These are phyloP conservation scores for Penicillium italicum DNA, from an alignment of 2,329 filamentous ascomycete species.

Conservation along the genomic window DNA sequence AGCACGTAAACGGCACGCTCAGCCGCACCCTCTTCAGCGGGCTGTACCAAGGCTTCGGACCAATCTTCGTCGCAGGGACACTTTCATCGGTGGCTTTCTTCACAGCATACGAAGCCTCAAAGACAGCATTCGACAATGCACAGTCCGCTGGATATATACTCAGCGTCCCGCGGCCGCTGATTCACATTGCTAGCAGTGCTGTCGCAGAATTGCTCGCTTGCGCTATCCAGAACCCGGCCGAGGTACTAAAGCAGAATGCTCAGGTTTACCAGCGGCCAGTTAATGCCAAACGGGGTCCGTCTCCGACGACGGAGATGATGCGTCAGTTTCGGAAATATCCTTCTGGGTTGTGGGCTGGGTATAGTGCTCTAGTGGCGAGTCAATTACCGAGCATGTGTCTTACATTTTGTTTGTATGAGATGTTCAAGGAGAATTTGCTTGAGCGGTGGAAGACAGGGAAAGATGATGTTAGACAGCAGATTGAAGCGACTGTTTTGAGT, in stretches of 20 bases:
- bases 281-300: neutral
- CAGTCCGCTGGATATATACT: constrained; percentile 4
- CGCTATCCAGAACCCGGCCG: constrained; percentile 9
- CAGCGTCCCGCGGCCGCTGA: neutral
- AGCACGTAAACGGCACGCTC: constrained; percentile 4
- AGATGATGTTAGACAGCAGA: neutral
- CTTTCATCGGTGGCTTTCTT: constrained; percentile 4
- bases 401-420: constrained; percentile 12
- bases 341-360: constrained; percentile 5
- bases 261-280: constrained; percentile 1
- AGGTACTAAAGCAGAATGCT: constrained; percentile 13
- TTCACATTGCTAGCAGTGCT: constrained; percentile 6
- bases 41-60: constrained; percentile 13
- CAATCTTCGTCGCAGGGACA: constrained; percentile 3
- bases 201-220: constrained; percentile 4
- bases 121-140: constrained; percentile 1
- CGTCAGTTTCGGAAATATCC: constrained; percentile 1
- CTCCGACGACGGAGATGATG: neutral
- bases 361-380: constrained; percentile 4
- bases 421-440: constrained; percentile 7
- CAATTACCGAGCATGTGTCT: constrained; percentile 11
- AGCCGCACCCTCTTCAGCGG: constrained; percentile 4
- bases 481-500: constrained; percentile 3
- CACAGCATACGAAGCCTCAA: constrained; percentile 10
- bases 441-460: neutral